Evolutionary conservation across 805 yeast genomes (phyloP).

Genomic region (Wickerhamomyces hampshirensis): DNA sequence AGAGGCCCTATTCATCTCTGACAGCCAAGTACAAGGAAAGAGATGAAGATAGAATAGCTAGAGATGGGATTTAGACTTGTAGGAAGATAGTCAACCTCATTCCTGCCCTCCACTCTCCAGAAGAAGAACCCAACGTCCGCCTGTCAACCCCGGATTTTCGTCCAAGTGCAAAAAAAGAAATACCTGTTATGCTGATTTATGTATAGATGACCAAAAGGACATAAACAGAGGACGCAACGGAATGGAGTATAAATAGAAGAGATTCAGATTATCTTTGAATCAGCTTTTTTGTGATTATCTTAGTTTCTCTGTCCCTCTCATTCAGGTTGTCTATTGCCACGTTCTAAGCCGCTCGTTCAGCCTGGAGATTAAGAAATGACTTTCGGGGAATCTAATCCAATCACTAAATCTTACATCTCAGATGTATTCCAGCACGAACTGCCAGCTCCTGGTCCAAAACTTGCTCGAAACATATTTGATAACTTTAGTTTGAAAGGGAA

Average conservation of each 20-base stretch:
- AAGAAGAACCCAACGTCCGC: conserved; percentile 4
- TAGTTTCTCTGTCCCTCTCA: background rate
- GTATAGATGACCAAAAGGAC: conserved; percentile 15
- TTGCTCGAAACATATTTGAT: conserved; percentile 52
- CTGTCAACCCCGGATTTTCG: conserved; percentile 1
- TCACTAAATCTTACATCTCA: conserved; percentile 19
- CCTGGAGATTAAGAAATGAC: too few species aligned
- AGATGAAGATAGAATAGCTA: too few species aligned
- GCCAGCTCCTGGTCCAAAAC: conserved; percentile 50
- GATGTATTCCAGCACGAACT: conserved; percentile 30
- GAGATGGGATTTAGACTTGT: too few species aligned
- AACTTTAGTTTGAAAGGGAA: conserved; percentile 77
- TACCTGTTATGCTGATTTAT: background rate
- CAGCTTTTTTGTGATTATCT: background rate
- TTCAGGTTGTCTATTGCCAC: too few species aligned
- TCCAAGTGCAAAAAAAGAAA: background rate
- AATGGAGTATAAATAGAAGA: too few species aligned
- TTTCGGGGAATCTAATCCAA: conserved; percentile 3
- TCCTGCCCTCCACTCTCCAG: background rate
- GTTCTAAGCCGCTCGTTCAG: too few species aligned
- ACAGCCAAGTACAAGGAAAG: too few species aligned
- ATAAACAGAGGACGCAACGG: too few species aligned
- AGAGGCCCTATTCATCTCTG: too few species aligned
- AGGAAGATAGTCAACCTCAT: background rate
- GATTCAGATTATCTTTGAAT: background rate